Evolutionary conservation across 768 basidiomycete species (phyloP), one percentile per base, ranked within the genome.

Genomic region (Psilocybe cyanescens): DNA sequence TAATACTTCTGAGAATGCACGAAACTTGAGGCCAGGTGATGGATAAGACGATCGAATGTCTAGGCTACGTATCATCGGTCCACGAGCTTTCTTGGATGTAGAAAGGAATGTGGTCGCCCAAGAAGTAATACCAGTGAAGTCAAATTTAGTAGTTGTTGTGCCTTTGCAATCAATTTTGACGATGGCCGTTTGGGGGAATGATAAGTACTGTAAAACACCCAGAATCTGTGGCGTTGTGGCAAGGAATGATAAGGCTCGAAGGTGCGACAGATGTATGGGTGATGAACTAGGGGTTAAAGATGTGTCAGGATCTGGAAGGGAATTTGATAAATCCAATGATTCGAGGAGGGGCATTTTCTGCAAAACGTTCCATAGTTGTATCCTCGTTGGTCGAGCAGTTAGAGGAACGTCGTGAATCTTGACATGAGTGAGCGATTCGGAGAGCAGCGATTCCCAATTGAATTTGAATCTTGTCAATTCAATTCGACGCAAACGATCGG

Each of bases 401-500:
- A 12, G 30, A 31, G 50, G 60, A 19, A 61, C 57, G 33, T 51
- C 11, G 7, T 44, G 17, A 8, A 61, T 44, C 33, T 51, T 19
- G 19, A 61, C 29, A 28, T 35, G 33, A 33, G 49, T 57, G 12
- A 61, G 30, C 14, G 37, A 45, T 29, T 51, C 17, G 24, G 39
- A 46, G 41, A 61, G 17, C 31, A 52, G 49, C 2, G 48, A 57
- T 8, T 57, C 55, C 60, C 60, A 61, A 41, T 37, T 51, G 24
- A 61, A 41, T 9, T 17, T 46, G 31, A 55, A 57, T 28, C 55
- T 12, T 2, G 49, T 52, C 8, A 61, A 8, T 14, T 61, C 60
- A 8, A 61, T 24, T 8, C 33, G 41, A 24, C 41, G 50, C 12
- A 61, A 49, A 19, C 50, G 33, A 52, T 57, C 29, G 16, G 49